Evolutionary conservation across 2,329 filamentous ascomycete species (phyloP).

Genomic region (Fusarium hainanense): DNA sequence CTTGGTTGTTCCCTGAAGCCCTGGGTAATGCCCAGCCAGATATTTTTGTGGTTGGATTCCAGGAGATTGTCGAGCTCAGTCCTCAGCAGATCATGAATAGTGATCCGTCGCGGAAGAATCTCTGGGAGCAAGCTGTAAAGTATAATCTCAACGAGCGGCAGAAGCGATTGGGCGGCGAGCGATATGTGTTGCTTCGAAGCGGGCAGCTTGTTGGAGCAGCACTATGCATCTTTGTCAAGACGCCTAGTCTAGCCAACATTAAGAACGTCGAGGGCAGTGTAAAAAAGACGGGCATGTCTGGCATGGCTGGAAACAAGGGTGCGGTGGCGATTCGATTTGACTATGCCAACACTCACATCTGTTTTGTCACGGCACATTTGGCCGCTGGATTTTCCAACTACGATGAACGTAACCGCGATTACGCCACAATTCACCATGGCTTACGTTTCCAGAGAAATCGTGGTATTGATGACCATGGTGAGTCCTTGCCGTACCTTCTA

Average conservation of each 20-base stretch:
- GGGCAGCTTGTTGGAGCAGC: constrained; percentile 96
- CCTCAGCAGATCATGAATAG: constrained; percentile 99
- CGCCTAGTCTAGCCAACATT: constrained; percentile 79
- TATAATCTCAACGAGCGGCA: constrained; percentile 79
- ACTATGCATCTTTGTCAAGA: constrained; percentile 88
- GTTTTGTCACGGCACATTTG: constrained; percentile 95
- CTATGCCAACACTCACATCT: constrained; percentile 90
- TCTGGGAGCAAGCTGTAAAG: constrained; percentile 88
- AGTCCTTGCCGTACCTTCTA: constrained; percentile 15
- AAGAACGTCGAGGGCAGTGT: constrained; percentile 97
- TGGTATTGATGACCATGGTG: constrained; percentile 89
- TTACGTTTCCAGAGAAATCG: constrained; percentile 91
- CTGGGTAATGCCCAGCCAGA: constrained; percentile 75
- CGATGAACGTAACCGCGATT: constrained; percentile 94
- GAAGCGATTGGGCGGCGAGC: constrained; percentile 71
- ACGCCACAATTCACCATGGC: constrained; percentile 86
- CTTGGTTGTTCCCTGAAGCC: constrained; percentile 81
- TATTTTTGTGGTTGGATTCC: constrained; percentile 91
- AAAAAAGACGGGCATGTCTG: constrained; percentile 94
- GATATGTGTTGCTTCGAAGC: constrained; percentile 89
- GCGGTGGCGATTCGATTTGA: constrained; percentile 97
- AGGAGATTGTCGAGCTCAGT: constrained; percentile 97
- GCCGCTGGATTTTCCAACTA: constrained; percentile 97
- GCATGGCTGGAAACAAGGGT: constrained; percentile 98
- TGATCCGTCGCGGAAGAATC: constrained; percentile 83